A percentile compares a stretch with the other conserved stretches of the same genome.
phyloP scores from a whole-genome alignment of 2,329 filamentous ascomycete species.

The Cladophialophora yegresii region DNA sequence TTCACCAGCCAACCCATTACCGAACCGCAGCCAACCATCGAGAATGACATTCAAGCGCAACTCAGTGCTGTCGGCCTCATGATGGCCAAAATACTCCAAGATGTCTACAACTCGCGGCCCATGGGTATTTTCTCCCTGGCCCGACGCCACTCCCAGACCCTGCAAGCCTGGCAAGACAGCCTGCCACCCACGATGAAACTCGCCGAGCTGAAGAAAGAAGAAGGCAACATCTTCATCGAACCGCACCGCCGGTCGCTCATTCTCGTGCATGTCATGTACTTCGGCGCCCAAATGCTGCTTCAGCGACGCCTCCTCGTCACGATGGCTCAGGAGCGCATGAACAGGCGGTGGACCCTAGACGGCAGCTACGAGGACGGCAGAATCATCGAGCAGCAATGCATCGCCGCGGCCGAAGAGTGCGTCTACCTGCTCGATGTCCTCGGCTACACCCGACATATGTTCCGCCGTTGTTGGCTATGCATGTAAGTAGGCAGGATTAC shows the following conservation, averaged over 20 bases:
- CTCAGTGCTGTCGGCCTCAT: slow-evolving; percentile 16
- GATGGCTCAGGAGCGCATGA: slow-evolving; percentile 19
- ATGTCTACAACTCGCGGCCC: slow-evolving; percentile 13
- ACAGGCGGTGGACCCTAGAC: slow-evolving; percentile 19
- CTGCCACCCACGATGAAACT: slow-evolving; percentile 17
- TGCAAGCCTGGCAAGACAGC: slow-evolving; percentile 16
- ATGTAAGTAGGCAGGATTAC: slow-evolving; percentile 16
- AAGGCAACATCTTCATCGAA: slow-evolving; percentile 3
- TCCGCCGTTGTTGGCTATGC: slow-evolving; percentile 19
- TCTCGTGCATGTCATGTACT: slow-evolving; percentile 16
- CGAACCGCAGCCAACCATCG: slow-evolving; percentile 16
- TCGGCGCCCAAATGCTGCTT: slow-evolving; percentile 19
- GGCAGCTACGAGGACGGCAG: slow-evolving; percentile 12
- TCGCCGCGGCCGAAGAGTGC: slow-evolving; percentile 15
- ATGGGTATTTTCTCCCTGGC: slow-evolving; percentile 10
- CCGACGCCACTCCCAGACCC: slow-evolving; percentile 3
- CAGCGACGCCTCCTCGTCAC: slow-evolving; percentile 17
- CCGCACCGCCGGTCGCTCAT: slow-evolving; percentile 14
- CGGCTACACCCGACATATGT: slow-evolving; percentile 14
- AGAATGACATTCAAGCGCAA: slow-evolving; percentile 20
- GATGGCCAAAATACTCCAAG: slow-evolving; percentile 14
- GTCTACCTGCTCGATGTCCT: slow-evolving; percentile 12
- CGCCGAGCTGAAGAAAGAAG: background rate
- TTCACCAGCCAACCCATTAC: slow-evolving; percentile 12
- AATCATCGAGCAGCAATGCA: slow-evolving; percentile 10